These are phyloP conservation scores for Diaporthe sp. DNA, from an alignment of 2,329 filamentous ascomycete species.

Conservation along the genomic window DNA sequence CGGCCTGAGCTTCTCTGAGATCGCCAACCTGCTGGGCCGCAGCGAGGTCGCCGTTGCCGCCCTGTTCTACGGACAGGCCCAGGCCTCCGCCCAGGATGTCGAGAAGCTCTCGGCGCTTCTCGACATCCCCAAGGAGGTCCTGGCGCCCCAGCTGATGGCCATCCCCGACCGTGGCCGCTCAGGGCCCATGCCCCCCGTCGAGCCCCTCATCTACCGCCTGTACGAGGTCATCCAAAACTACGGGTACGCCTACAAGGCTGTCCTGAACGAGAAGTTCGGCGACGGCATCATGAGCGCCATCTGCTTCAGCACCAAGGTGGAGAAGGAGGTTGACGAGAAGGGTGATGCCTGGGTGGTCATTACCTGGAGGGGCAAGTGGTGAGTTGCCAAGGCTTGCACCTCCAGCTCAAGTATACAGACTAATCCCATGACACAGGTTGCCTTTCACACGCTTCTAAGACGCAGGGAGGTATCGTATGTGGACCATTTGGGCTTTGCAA, in stretches of 20 bases:
- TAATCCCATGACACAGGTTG: slow-evolving; percentile 47
- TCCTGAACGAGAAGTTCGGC: slow-evolving; percentile 95
- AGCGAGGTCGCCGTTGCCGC: slow-evolving; percentile 89
- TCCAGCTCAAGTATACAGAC: background rate
- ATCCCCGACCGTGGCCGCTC: slow-evolving; percentile 86
- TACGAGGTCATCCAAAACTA: slow-evolving; percentile 98
- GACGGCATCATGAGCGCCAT: slow-evolving; percentile 98
- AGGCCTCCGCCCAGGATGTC: slow-evolving; percentile 64
- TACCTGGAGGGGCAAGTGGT: slow-evolving; percentile 88
- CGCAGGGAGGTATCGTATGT: background rate
- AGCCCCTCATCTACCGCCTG: slow-evolving; percentile 89
- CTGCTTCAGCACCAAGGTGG: slow-evolving; percentile 88
- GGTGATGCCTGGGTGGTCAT: slow-evolving; percentile 89
- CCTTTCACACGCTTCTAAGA: slow-evolving; percentile 54
- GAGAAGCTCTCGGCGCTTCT: slow-evolving; percentile 71
- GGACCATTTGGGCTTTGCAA: background rate
- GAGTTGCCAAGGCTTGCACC: slow-evolving; percentile 48
- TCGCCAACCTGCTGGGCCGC: slow-evolving; percentile 80
- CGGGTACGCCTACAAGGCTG: slow-evolving; percentile 94
- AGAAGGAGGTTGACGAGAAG: slow-evolving; percentile 91
- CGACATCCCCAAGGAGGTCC: slow-evolving; percentile 62
- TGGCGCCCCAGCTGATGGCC: slow-evolving; percentile 75
- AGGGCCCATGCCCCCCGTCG: slow-evolving; percentile 85
- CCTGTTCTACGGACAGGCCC: slow-evolving; percentile 85
- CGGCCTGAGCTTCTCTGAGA: slow-evolving; percentile 82